Percentiles rank a stretch among this genome's conserved stretches.
Conservation (phyloP, 2,329 filamentous ascomycete species). For the Incumbomyces delicatus region DNA sequence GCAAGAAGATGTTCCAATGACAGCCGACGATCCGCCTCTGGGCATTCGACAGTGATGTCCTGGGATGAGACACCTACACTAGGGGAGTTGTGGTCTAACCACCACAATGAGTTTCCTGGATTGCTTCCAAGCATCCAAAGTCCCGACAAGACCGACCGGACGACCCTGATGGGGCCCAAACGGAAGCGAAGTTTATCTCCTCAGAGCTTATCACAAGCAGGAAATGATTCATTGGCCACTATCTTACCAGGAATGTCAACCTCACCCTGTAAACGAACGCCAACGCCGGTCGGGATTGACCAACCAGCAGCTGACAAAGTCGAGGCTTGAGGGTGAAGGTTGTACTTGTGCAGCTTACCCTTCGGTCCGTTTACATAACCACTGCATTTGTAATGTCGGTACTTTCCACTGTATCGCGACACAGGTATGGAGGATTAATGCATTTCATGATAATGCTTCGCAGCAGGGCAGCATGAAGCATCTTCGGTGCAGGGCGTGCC, state of each 20-base stretch:
- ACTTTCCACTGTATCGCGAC: no score
- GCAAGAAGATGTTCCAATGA: conserved; percentile 13
- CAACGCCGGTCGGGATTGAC: background rate
- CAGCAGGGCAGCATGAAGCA: no score
- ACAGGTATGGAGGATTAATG: no score
- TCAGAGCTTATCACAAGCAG: no score
- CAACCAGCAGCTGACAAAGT: background rate
- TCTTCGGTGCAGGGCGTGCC: no score
- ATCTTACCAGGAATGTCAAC: conserved; percentile 1
- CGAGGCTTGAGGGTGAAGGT: no score
- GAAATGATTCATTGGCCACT: background rate
- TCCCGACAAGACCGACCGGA: conserved; percentile 7
- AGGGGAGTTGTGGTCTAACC: background rate
- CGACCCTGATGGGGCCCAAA: conserved; percentile 14
- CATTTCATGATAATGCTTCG: no score
- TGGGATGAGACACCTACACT: conserved; percentile 1
- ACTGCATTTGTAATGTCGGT: no score
- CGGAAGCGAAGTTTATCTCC: conserved; percentile 11
- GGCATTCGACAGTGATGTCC: conserved; percentile 2
- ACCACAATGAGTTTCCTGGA: conserved; percentile 6
- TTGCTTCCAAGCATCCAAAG: conserved; percentile 5
- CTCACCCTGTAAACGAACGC: background rate
- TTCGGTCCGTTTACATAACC: no score
- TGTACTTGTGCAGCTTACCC: no score
- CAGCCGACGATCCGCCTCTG: conserved; percentile 10